Evolutionary conservation across 208 protist species (phyloP), one percentile per base, ranked within the genome.

Genomic region (Acanthamoeba sp.): DNA sequence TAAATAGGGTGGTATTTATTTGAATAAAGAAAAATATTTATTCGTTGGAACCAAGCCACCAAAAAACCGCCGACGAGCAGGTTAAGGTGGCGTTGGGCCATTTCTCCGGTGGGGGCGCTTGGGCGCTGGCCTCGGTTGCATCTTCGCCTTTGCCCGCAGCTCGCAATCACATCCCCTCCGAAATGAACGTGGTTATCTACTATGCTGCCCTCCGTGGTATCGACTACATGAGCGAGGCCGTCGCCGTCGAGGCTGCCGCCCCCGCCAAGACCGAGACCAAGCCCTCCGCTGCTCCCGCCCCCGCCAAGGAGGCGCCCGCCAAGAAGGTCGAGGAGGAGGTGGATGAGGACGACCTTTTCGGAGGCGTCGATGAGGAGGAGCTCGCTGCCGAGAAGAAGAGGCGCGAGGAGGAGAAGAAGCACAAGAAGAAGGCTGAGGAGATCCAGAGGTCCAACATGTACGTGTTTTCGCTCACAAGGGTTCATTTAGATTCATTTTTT

Each of bases 261-360:
- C 59, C 59, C 59, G 59, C 27, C 59, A n/a, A 66, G 59, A 66
- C 59, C 10, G 59, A 66, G 59, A 66, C 59, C 59, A 66, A 89
- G 80, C 80, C 91, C 69, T 45, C 29, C 29, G 94, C 90, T 34
- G 94, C 69, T n/a, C 82, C 93, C 78, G 95, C 84, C 29, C 80
- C 50, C 55, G 50, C 24, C 50, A 66, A 36, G 27, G 40, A 90
- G 50, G 94, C 1, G 27, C 91, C 32, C 9, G 71, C 91, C 78
- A 82, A 95, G 82, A 92, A 95, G 24, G 93, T 80, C 34, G 91
- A n/a, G 32, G 69, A 78, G 69, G 91, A 94, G 10, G n/a, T 80
- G 36, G 95, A 96, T 88, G 95, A 96, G 73, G 57, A 95, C 48
- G 95, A 96, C 62, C 93, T 96, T n/a, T 96, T 96, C 62, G 94